Evolutionary conservation across 148 eudicot genomes (phyloP).

Genomic region (Diospyros kaki): DNA sequence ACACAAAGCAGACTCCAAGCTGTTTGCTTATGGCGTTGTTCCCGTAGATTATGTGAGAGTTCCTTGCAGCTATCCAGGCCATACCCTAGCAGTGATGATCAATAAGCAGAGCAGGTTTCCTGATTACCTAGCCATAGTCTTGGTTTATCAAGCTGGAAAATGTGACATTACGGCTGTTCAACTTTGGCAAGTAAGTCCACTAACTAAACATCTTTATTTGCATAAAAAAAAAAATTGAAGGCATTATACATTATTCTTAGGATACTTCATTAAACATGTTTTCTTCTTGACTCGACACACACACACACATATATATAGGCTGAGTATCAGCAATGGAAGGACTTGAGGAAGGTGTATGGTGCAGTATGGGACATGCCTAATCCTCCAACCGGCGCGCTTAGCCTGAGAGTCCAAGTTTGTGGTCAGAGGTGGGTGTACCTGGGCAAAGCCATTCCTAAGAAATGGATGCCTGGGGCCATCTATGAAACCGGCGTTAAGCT

Average conservation of each 20-base stretch:
- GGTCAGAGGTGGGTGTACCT: conserved; percentile 29
- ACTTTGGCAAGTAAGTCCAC: conserved; percentile 30
- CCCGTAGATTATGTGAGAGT: conserved; percentile 42
- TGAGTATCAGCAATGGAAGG: conserved; percentile 39
- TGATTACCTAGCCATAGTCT: conserved; percentile 39
- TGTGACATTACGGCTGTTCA: conserved; percentile 34
- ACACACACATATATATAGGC: too few species aligned
- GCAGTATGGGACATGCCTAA: conserved; percentile 57
- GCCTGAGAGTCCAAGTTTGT: conserved; percentile 31
- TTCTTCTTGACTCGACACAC: too few species aligned
- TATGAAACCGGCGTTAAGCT: conserved; percentile 34
- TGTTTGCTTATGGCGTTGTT: conserved; percentile 41
- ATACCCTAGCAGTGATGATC: conserved; percentile 36
- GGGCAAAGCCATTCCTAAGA: conserved; percentile 19
- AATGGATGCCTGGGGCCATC: conserved; percentile 33
- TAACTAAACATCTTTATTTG: too few species aligned
- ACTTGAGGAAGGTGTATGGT: conserved; percentile 42
- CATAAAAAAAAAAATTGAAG: too few species aligned
- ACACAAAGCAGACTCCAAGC: conserved; percentile 26
- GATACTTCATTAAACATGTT: too few species aligned
- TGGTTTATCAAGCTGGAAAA: conserved; percentile 37
- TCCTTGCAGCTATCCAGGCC: conserved; percentile 33
- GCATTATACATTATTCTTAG: too few species aligned
- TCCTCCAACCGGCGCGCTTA: conserved; percentile 40
- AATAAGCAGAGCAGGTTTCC: conserved; percentile 44